These are phyloP conservation scores for Boletus rufocinnamomeus DNA, from an alignment of 768 basidiomycete species.

Conservation along the genomic window DNA sequence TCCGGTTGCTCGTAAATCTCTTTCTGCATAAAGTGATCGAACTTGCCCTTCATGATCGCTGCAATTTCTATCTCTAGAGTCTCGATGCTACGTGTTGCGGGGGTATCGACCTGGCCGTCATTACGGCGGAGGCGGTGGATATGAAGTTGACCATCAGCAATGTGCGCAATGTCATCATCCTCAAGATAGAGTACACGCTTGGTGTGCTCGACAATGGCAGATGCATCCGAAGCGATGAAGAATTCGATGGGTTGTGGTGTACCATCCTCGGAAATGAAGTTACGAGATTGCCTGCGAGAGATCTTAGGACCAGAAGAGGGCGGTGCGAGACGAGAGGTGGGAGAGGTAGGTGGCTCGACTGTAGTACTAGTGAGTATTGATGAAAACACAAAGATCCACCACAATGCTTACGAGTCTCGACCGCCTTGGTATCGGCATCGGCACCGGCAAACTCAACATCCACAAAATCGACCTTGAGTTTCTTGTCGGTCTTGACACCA, in stretches of 20 bases:
- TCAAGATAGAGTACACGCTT: slow-evolving; percentile 98
- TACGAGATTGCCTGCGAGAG: slow-evolving; percentile 91
- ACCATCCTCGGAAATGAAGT: slow-evolving; percentile 98
- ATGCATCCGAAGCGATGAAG: slow-evolving; percentile 97
- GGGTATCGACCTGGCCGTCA: slow-evolving; percentile 63
- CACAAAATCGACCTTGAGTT: slow-evolving; percentile 99
- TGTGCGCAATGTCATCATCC: slow-evolving; percentile 98
- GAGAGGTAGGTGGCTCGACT: slow-evolving; percentile 52
- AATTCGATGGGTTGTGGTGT: slow-evolving; percentile 99
- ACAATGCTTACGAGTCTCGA: slow-evolving; percentile 43
- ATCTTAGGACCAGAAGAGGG: slow-evolving; percentile 67
- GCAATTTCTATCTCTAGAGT: slow-evolving; percentile 98
- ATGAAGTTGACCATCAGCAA: slow-evolving; percentile 94
- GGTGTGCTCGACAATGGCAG: slow-evolving; percentile 97
- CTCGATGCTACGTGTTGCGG: slow-evolving; percentile 86
- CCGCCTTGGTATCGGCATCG: slow-evolving; percentile 51
- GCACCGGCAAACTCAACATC: slow-evolving; percentile 93
- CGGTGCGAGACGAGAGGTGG: slow-evolving; percentile 68
- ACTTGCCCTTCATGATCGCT: slow-evolving; percentile 99
- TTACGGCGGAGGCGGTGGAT: slow-evolving; percentile 96
- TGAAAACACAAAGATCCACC: neutral
- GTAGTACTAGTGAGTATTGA: slow-evolving; percentile 7
- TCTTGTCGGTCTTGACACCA: slow-evolving; percentile 99
- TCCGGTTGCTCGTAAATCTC: slow-evolving; percentile 99
- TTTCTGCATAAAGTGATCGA: slow-evolving; percentile 99